Percentiles rank a stretch among this genome's conserved stretches.
phyloP scores from a whole-genome alignment of 257 asterid genomes.

The Oldenlandia corymbosa region DNA sequence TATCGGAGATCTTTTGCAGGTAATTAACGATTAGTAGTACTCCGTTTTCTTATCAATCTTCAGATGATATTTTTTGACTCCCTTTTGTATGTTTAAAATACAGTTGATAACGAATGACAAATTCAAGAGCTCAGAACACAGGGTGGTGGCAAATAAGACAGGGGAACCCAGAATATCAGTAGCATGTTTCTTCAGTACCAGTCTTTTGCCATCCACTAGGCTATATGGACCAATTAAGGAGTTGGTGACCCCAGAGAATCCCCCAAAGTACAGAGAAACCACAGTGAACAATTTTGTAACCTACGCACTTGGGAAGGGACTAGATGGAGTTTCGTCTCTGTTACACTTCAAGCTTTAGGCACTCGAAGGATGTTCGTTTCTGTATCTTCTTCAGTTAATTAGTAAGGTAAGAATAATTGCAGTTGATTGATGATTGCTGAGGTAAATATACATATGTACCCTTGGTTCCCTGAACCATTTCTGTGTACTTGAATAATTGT shows the following conservation, averaged over 20 bases:
- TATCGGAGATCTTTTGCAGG: slow-evolving; percentile 30
- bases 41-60: too few species aligned
- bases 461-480: too few species aligned
- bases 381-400: too few species aligned
- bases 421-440: too few species aligned
- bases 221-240: slow-evolving; percentile 24
- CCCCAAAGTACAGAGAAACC: slow-evolving; percentile 26
- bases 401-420: too few species aligned
- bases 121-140: slow-evolving; percentile 23
- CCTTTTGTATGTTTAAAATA: not conserved
- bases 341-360: slow-evolving; percentile 17
- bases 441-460: too few species aligned
- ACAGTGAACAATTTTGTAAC: slow-evolving; percentile 12
- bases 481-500: too few species aligned
- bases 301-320: slow-evolving; percentile 11
- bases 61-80: too few species aligned
- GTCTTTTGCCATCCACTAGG: slow-evolving; percentile 14
- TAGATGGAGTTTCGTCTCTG: slow-evolving; percentile 23
- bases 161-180: slow-evolving; percentile 25
- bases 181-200: slow-evolving; percentile 27
- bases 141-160: slow-evolving; percentile 20
- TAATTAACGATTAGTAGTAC: not conserved
- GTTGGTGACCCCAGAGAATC: slow-evolving; percentile 20
- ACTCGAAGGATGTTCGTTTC: too few species aligned
- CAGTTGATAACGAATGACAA: slow-evolving; percentile 29